Percentiles rank a stretch among this genome's conserved stretches.
Conservation (phyloP, 2,329 filamentous ascomycete genomes). For the Fusarium verrucosum region DNA sequence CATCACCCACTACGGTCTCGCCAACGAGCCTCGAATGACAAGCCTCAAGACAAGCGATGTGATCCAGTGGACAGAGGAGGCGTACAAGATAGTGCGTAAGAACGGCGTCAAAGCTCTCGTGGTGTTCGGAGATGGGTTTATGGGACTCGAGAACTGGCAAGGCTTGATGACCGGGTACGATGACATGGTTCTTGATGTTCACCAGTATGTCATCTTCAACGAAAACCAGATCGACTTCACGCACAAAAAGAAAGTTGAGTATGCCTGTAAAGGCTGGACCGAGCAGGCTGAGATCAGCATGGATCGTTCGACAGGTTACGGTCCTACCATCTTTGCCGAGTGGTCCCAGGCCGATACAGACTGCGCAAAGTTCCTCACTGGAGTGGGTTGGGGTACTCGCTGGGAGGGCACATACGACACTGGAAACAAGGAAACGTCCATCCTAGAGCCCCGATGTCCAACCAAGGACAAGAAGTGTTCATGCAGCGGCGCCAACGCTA, state of each 20-base stretch:
- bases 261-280: slow-evolving; percentile 89
- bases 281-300: slow-evolving; percentile 78
- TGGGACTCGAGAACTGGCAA: slow-evolving; percentile 91
- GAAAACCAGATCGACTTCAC: slow-evolving; percentile 81
- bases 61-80: slow-evolving; percentile 79
- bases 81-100: slow-evolving; percentile 74
- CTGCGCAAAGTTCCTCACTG: slow-evolving; percentile 86
- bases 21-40: slow-evolving; percentile 93
- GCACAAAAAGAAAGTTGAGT: slow-evolving; percentile 84
- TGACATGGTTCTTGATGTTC: slow-evolving; percentile 88
- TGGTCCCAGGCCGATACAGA: slow-evolving; percentile 99
- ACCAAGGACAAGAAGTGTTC: slow-evolving; percentile 71
- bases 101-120: slow-evolving; percentile 79
- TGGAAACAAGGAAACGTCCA: slow-evolving; percentile 67
- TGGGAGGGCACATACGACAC: slow-evolving; percentile 90
- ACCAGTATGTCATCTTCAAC: slow-evolving; percentile 99
- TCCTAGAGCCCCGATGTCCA: slow-evolving; percentile 80
- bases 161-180: slow-evolving; percentile 77
- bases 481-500: slow-evolving; percentile 80
- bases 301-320: slow-evolving; percentile 81
- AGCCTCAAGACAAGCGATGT: slow-evolving; percentile 73
- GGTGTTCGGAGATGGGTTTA: slow-evolving; percentile 94
- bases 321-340: slow-evolving; percentile 93
- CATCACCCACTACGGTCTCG: slow-evolving; percentile 90
- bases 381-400: slow-evolving; percentile 85